A percentile compares a stretch with the other conserved stretches of the same genome.
phyloP scores from a whole-genome alignment of 2,329 filamentous ascomycete genomes.

The Conoideocrella luteorostrata region DNA sequence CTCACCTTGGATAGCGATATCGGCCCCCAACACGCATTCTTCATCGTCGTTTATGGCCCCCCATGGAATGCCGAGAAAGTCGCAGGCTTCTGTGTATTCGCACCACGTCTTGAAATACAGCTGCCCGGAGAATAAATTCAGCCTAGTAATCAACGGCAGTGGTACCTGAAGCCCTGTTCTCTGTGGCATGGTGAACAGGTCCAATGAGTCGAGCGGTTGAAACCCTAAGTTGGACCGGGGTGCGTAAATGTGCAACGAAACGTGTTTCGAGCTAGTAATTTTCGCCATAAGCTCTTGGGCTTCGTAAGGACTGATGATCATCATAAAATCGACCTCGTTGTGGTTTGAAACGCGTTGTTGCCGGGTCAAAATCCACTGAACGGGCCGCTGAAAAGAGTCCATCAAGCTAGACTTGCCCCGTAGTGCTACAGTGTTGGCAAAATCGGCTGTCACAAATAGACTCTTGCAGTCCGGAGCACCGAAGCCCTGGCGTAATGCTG shows the following conservation, averaged over 20 bases:
- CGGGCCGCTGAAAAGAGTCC: conserved; percentile 17
- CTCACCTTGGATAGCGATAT: background rate
- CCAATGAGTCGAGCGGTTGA: conserved; percentile 12
- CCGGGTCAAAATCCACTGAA: conserved; percentile 18
- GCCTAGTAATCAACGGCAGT: conserved; percentile 18
- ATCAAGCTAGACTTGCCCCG: conserved; percentile 1
- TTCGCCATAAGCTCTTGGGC: conserved; percentile 41
- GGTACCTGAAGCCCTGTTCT: background rate
- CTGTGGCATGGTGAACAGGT: conserved; percentile 14
- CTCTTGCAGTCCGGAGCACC: conserved; percentile 9
- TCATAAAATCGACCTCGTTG: conserved; percentile 18
- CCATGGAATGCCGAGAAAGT: conserved; percentile 43
- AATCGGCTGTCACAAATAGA: conserved; percentile 16
- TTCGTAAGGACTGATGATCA: conserved; percentile 57
- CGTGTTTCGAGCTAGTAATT: conserved; percentile 27
- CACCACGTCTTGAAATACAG: conserved; percentile 50
- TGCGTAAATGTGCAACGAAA: conserved; percentile 45
- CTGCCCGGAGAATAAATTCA: conserved; percentile 64
- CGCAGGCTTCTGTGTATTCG: conserved; percentile 49
- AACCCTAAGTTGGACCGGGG: conserved; percentile 33
- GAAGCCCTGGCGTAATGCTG: conserved; percentile 10
- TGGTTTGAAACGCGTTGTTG: background rate
- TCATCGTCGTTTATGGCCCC: conserved; percentile 16
- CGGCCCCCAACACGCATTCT: background rate
- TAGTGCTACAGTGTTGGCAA: conserved; percentile 8